Evolutionary conservation across 495 filamentous ascomycete species (phyloP), one percentile per base, ranked within the genome.

Genomic region (Talaromyces wortmannii): DNA sequence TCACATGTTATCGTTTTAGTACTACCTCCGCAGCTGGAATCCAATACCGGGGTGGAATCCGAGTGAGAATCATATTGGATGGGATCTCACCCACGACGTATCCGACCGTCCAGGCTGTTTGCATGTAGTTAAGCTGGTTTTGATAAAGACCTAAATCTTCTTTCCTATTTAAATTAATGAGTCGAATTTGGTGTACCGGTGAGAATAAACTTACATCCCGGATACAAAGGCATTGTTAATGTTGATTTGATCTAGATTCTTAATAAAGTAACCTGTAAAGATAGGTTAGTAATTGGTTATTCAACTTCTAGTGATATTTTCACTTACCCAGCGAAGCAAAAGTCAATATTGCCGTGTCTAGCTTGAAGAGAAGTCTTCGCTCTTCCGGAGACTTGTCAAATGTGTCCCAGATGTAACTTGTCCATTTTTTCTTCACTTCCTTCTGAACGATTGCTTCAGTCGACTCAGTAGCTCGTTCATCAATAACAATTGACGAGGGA

Each of bases 71-170:
- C 16, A 86, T 68, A 59, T 85, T 82, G 61, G 75, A 79, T 0
- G 83, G 84, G 36, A 87, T 78, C 57, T 86, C 73, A 11, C 82
- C 83, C 45, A 86, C 71, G 2, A 86, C 77, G 57, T 85, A 83
- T 12, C 84, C 84, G 13, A 84, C 76, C 0, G 82, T 86, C 78
- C 80, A 88, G 51, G 68, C 75, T 3, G 78, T 76, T 45, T 73
- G 71, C 70, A 81, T 74, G 52, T 72, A 70, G 57, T 72, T 74
- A 3, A 76, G 62, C 59, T 87, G 59, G 44, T 80, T 83, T 15
- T 77, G 77, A 50, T 78, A 77, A 16, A 87, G 60, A 16, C 72
- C 69, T 11, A 86, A 61, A 45, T 85, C 81, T 59, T 86, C 82
- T 58, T 85, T 82, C 83, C 83, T 85, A 18, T 33, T 7, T 23